Evolutionary conservation across 2,329 filamentous ascomycete species (phyloP).

Genomic region (Fusarium nodosum): DNA sequence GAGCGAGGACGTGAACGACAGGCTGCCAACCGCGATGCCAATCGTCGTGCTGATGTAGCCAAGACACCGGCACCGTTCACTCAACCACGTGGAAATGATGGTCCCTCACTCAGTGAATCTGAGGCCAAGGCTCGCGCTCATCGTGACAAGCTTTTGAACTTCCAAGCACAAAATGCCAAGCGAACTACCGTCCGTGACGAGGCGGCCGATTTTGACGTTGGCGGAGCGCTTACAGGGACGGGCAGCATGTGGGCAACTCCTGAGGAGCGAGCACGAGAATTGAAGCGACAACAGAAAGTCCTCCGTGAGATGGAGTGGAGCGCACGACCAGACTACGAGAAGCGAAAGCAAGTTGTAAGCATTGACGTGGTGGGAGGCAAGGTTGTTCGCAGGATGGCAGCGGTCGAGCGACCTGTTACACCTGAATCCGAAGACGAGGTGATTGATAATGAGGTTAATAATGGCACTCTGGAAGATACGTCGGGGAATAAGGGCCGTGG

Average conservation of each 20-base stretch:
- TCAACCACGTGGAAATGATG: conserved; percentile 58
- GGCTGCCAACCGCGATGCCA: conserved; percentile 80
- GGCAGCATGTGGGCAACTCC: conserved; percentile 84
- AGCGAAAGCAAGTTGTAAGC: conserved; percentile 84
- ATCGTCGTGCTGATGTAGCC: conserved; percentile 75
- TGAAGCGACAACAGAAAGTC: conserved; percentile 88
- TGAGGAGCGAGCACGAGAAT: conserved; percentile 82
- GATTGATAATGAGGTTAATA: conserved; percentile 51
- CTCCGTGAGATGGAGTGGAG: conserved; percentile 90
- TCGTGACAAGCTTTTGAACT: conserved; percentile 82
- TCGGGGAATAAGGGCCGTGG: conserved; percentile 52
- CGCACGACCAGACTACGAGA: conserved; percentile 88
- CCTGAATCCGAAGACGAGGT: conserved; percentile 62
- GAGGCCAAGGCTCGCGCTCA: conserved; percentile 80
- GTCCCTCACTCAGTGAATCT: conserved; percentile 64
- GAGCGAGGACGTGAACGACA: conserved; percentile 90
- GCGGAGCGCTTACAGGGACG: conserved; percentile 59
- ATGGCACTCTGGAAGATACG: conserved; percentile 53
- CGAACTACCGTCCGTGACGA: conserved; percentile 90
- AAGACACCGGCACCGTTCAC: conserved; percentile 72
- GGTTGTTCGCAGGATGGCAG: conserved; percentile 79
- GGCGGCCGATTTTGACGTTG: conserved; percentile 74
- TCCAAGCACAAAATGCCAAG: conserved; percentile 87
- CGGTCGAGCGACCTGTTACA: conserved; percentile 69
- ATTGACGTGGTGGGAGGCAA: conserved; percentile 85